Percentiles rank a stretch among this genome's conserved stretches.
These are phyloP conservation scores for Fusarium heterosporum DNA, from an alignment of 2,329 filamentous ascomycete genomes.

Conservation along the genomic window DNA sequence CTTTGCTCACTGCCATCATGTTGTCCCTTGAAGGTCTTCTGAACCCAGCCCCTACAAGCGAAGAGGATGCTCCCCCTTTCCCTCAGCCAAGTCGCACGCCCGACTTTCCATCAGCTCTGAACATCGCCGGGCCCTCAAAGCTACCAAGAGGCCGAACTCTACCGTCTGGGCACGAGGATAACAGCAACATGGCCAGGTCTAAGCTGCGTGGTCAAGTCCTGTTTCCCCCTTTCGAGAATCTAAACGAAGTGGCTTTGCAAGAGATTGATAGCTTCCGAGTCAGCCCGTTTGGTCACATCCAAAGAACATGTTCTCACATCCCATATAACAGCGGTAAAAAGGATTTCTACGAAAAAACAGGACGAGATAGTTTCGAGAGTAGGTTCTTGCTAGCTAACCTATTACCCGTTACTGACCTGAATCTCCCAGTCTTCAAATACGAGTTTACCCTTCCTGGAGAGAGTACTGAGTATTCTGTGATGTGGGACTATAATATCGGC, in stretches of 20 bases:
- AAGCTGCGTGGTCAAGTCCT: slow-evolving; percentile 75
- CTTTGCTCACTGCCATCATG: slow-evolving; percentile 58
- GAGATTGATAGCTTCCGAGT: slow-evolving; percentile 74
- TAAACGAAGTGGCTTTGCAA: slow-evolving; percentile 66
- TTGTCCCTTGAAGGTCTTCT: slow-evolving; percentile 74
- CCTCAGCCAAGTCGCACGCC: slow-evolving; percentile 55
- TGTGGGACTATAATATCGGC: slow-evolving; percentile 98
- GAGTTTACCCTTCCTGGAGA: slow-evolving; percentile 78
- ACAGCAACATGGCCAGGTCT: slow-evolving; percentile 61
- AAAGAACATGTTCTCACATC: slow-evolving; percentile 77
- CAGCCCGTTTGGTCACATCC: slow-evolving; percentile 72
- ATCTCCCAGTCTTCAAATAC: slow-evolving; percentile 61
- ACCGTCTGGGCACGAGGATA: slow-evolving; percentile 61
- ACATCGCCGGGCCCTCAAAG: slow-evolving; percentile 19
- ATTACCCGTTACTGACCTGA: slow-evolving; percentile 30
- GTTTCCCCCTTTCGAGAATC: slow-evolving; percentile 78
- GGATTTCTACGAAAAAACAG: slow-evolving; percentile 85
- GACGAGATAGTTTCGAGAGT: slow-evolving; percentile 91
- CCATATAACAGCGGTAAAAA: slow-evolving; percentile 97
- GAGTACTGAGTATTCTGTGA: slow-evolving; percentile 76
- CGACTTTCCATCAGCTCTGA: slow-evolving; percentile 34
- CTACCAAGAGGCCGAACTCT: slow-evolving; percentile 11
- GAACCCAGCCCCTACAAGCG: slow-evolving; percentile 67
- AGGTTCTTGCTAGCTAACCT: slow-evolving; percentile 40
- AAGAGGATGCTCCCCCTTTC: slow-evolving; percentile 50